Conservation (phyloP, 2,329 filamentous ascomycete species). For the Alternaria gansuensis region DNA sequence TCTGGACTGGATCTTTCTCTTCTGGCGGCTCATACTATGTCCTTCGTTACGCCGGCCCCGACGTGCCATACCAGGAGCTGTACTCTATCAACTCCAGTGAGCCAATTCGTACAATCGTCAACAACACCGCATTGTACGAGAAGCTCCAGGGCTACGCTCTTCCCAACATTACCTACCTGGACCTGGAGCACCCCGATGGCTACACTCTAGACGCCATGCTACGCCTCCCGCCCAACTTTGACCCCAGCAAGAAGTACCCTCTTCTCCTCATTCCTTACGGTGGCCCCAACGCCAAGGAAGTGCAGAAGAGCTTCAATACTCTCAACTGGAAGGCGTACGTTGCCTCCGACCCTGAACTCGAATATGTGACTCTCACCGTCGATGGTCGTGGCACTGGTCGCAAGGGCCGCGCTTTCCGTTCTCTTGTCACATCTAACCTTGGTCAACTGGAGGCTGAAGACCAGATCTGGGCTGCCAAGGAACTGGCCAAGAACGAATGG, state of each 20-base stretch:
- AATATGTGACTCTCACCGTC: constrained; percentile 73
- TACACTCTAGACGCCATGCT: constrained; percentile 71
- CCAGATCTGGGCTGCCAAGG: constrained; percentile 71
- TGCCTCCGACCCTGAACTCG: constrained; percentile 71
- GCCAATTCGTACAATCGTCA: constrained; percentile 66
- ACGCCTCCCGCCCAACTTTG: constrained; percentile 70
- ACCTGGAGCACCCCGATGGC: constrained; percentile 69
- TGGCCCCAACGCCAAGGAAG: constrained; percentile 70
- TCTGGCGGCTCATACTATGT: constrained; percentile 70
- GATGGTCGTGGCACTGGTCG: constrained; percentile 73
- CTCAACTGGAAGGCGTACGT: constrained; percentile 71
- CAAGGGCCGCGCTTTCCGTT: constrained; percentile 70
- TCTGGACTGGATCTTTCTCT: constrained; percentile 73
- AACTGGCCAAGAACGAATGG: constrained; percentile 63
- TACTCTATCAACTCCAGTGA: constrained; percentile 66
- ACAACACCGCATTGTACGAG: constrained; percentile 66
- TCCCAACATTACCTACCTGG: constrained; percentile 71
- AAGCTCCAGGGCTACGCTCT: constrained; percentile 68
- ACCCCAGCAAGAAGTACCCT: constrained; percentile 70
- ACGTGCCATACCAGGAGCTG: constrained; percentile 74
- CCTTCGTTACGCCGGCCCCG: constrained; percentile 70
- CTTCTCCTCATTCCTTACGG: constrained; percentile 74
- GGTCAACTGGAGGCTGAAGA: constrained; percentile 71
- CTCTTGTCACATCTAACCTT: constrained; percentile 65
- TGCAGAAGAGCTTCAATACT: constrained; percentile 64